Evolutionary conservation across 2,329 filamentous ascomycete genomes (phyloP).

Genomic region (Exserohilum turcica): DNA sequence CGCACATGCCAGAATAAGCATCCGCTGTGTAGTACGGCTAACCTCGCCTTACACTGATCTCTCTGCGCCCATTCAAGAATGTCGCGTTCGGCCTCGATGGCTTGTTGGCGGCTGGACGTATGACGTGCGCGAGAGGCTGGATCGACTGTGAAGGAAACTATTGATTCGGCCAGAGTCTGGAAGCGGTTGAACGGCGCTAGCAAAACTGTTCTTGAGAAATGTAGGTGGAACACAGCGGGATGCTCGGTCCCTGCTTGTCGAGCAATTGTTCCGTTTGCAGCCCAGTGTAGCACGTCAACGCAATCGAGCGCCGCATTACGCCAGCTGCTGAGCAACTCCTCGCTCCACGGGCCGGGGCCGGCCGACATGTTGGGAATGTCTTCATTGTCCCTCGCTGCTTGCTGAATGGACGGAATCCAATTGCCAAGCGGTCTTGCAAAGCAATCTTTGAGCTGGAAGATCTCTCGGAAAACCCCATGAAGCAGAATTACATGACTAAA

Average conservation of each 20-base stretch:
- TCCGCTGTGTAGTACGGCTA: constrained; percentile 60
- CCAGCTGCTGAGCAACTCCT: constrained; percentile 48
- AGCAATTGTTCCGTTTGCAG: constrained; percentile 59
- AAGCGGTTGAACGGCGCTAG: constrained; percentile 57
- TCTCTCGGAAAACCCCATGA: constrained; percentile 57
- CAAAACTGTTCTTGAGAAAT: constrained; percentile 59
- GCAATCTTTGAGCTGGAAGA: constrained; percentile 54
- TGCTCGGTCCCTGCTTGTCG: constrained; percentile 59
- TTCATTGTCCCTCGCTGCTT: constrained; percentile 18
- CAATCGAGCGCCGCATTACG: constrained; percentile 54
- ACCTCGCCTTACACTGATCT: constrained; percentile 60
- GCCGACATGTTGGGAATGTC: constrained; percentile 53
- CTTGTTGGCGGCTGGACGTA: background rate
- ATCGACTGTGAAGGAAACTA: constrained; percentile 4
- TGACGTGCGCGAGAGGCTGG: background rate
- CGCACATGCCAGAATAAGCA: constrained; percentile 59
- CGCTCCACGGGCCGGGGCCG: constrained; percentile 35
- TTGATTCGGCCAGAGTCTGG: constrained; percentile 47
- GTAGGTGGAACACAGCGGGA: constrained; percentile 60
- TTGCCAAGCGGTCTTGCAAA: constrained; percentile 46
- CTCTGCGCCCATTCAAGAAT: constrained; percentile 57
- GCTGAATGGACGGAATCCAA: constrained; percentile 50
- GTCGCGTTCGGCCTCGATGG: constrained; percentile 36
- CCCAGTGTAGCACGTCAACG: constrained; percentile 64
- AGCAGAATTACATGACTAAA: constrained; percentile 57